Evolutionary conservation across 2,329 filamentous ascomycete genomes (phyloP), one percentile per base, ranked within the genome.

Genomic region (Talaromyces amestolkiae): DNA sequence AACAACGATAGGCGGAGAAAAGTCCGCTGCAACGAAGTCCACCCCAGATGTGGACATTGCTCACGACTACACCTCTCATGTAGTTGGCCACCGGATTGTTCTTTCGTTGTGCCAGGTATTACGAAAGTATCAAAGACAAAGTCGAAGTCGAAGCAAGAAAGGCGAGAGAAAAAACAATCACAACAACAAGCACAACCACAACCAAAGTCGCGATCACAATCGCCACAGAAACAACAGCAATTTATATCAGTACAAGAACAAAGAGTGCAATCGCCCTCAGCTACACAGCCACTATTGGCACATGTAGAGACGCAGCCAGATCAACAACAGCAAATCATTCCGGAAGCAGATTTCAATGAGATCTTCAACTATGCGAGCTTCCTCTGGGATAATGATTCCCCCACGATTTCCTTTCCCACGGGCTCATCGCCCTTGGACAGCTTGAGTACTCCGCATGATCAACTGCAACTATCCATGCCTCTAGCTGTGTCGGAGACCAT

Each of bases 1-100:
- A 7, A 37, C n/a, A 56, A 56, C 17, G 35, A 58, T 66, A 83
- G 82, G 67, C 81, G 82, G 43, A 78, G 83, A 66, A 86, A 85
- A 74, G 84, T 85, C 68, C 80, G 83, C 68, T 86, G 84, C 71
- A 82, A 85, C 69, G 83, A 86, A 74, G 79, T 81, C 67, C 79
- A 82, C 65, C 84, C 84, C 7, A 72, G 81, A 19, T 86, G 84
- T 71, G 81, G 77, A 60, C 84, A 85, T 70, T 86, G 84, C 74
- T 81, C 81, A 71, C 79, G 83, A 47, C 77, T 85, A 58, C 83
- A 83, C 65, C 76, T 86, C 27, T 79, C 85, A 56, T 86, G 84
- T 72, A 78, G 78, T 59, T 86, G 84, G 84, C 78, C 78, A 67
- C 69, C 70, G 45, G 56, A 58, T 58, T 51, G 37, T 58, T 68